Conservation (phyloP, 495 filamentous ascomycete genomes). For the Neurospora pannonica region DNA sequence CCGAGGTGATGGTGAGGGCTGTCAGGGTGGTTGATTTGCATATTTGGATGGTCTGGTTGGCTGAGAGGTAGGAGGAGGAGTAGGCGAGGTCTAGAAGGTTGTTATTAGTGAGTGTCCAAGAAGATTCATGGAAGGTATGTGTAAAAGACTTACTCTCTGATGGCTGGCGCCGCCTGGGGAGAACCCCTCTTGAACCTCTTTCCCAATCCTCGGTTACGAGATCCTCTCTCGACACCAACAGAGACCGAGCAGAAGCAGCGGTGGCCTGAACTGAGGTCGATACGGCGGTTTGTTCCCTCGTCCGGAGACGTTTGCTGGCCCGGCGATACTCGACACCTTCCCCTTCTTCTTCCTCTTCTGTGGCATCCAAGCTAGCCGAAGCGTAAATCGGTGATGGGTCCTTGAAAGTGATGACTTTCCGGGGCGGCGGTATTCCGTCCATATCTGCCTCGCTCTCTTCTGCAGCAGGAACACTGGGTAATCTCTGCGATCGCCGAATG, state of each 20-base stretch:
- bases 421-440: not conserved
- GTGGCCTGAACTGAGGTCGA: not conserved
- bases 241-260: not conserved
- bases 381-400: not conserved
- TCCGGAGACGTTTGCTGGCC: not conserved
- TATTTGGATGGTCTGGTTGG: conserved; percentile 15
- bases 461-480: not conserved
- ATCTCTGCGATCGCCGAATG: not conserved
- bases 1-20: conserved; percentile 17
- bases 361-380: not conserved
- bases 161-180: not conserved
- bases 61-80: conserved; percentile 17
- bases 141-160: not conserved
- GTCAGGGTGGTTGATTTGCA: conserved; percentile 5
- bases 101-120: too few relatives aligned
- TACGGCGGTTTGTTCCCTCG: not conserved
- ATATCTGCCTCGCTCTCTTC: not conserved
- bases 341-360: not conserved
- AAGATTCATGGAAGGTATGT: too few relatives aligned
- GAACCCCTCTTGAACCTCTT: not conserved
- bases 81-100: conserved; percentile 15
- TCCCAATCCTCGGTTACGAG: not conserved
- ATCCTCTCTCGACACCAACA: not conserved
- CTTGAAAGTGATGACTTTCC: not conserved
- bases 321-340: not conserved